Evolutionary conservation across 2,329 filamentous ascomycete species (phyloP).

Genomic region (Pseudogymnoascus sp.): DNA sequence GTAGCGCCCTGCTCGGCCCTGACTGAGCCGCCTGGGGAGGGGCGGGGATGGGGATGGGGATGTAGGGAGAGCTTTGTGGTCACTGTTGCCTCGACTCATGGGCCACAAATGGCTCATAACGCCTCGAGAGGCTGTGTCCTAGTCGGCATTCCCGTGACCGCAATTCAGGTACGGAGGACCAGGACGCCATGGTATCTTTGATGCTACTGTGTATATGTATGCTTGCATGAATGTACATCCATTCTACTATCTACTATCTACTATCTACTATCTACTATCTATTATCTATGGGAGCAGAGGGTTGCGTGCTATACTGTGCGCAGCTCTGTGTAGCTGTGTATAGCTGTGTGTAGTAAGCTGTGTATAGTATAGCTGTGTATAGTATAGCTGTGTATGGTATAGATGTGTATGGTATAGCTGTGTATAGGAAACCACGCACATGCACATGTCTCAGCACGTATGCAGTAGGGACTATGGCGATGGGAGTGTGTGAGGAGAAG

Average conservation of each 20-base stretch:
- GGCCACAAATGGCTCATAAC: not conserved
- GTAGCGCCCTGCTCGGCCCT: not conserved
- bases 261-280: no score
- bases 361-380: not conserved
- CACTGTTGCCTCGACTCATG: not conserved
- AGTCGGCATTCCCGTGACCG: not conserved
- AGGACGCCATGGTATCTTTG: no score
- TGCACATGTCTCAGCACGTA: not conserved
- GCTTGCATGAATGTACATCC: no score
- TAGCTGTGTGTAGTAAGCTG: no score
- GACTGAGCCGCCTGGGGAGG: not conserved
- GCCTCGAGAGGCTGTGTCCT: not conserved
- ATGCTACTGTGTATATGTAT: no score
- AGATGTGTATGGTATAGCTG: no score
- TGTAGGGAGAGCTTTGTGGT: not conserved
- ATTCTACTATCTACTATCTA: no score
- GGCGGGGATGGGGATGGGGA: no score
- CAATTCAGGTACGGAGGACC: not conserved
- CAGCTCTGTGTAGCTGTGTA: no score
- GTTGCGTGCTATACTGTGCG: no score
- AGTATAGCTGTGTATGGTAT: no score
- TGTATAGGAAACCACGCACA: not conserved
- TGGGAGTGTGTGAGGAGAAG: not conserved
- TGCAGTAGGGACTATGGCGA: not conserved
- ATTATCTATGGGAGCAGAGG: no score